A percentile compares a stretch with the other conserved stretches of the same genome.
Conservation (phyloP, 1,284 basidiomycete species). For the Uromyces viciae-fabae region DNA sequence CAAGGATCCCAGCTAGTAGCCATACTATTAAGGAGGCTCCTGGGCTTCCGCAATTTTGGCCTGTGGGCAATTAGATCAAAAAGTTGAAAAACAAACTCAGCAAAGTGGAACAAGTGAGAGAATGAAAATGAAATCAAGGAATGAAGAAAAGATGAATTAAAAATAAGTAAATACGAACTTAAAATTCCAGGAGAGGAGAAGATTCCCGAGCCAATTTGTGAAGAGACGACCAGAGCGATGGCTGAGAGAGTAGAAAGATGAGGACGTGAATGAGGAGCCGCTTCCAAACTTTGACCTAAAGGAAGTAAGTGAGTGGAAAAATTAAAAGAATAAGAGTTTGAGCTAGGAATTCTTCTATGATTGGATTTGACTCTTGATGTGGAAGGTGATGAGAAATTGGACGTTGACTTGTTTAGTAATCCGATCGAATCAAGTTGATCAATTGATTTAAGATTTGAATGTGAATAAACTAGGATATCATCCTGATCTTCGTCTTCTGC, state of each 20-base stretch:
- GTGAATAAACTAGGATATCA: constrained; percentile 20
- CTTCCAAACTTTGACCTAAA: constrained; percentile 12
- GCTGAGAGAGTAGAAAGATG: constrained; percentile 6
- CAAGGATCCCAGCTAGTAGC: constrained; percentile 68
- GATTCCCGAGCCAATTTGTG: constrained; percentile 31
- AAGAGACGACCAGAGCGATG: constrained; percentile 25
- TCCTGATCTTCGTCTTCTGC: background rate
- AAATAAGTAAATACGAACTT: background rate
- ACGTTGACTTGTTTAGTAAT: background rate
- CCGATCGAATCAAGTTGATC: background rate
- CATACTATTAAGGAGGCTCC: constrained; percentile 50
- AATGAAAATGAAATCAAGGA: background rate
- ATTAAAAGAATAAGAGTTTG: constrained; percentile 12
- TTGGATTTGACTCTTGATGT: background rate
- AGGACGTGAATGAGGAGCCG: background rate
- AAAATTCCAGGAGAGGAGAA: constrained; percentile 42
- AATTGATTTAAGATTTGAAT: background rate
- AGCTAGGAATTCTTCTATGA: background rate
- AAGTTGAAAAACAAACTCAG: background rate
- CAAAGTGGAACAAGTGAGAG: background rate
- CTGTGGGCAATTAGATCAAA: background rate
- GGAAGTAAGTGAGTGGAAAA: constrained; percentile 32
- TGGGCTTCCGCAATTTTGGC: constrained; percentile 62
- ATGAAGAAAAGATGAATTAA: background rate
- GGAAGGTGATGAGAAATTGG: background rate